Evolutionary conservation across 73 alveolate species (phyloP).

Genomic region (Paramecium primaurelia): DNA sequence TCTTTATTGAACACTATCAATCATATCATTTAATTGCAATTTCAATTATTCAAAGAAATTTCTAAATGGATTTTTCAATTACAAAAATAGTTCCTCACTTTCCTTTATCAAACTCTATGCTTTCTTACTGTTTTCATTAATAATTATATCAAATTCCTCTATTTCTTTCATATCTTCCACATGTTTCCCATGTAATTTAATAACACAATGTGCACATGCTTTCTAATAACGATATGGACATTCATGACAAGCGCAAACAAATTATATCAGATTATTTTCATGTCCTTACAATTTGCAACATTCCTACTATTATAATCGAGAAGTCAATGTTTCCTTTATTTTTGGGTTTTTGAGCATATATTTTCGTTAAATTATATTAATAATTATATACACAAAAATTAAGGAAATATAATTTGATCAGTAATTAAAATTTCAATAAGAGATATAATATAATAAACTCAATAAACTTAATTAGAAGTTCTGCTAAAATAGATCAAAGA

Average conservation of each 20-base stretch:
- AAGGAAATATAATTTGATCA: not conserved
- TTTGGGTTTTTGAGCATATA: not conserved
- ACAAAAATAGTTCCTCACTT: not conserved
- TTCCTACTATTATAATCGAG: not conserved
- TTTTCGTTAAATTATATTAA: not conserved
- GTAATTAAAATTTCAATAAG: not conserved
- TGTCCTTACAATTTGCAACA: constrained; percentile 27
- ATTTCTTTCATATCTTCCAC: not conserved
- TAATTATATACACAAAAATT: not conserved
- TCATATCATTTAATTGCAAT: not conserved
- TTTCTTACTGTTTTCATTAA: not conserved
- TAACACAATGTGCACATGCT: constrained; percentile 42
- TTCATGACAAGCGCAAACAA: not conserved
- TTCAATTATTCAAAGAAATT: not conserved
- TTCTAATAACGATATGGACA: constrained; percentile 8
- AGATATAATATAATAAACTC: not conserved
- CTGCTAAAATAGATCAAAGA: not conserved
- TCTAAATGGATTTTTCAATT: not conserved
- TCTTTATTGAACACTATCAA: not conserved
- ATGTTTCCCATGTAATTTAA: constrained; percentile 13
- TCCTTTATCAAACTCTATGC: not conserved
- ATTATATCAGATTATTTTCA: not conserved
- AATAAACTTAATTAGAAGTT: not conserved
- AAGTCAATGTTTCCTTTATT: not conserved
- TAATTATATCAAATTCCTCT: not conserved